Conservation (phyloP, 768 basidiomycete genomes). For the Xerocomellus dryophilus region DNA sequence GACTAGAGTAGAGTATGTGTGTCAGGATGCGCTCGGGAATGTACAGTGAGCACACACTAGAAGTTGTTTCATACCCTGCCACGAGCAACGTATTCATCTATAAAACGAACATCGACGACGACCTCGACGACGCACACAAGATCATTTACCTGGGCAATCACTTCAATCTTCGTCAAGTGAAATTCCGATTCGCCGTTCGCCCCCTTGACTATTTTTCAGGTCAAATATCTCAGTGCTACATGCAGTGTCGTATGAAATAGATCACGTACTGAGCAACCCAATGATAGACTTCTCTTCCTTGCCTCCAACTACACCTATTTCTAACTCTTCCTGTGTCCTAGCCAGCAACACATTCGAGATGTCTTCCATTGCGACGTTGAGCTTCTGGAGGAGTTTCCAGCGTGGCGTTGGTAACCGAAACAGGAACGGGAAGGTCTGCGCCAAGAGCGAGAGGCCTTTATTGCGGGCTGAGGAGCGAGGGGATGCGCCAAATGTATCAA, state of each 20-base stretch:
- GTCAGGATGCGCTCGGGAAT: background rate
- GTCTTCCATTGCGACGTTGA: slow-evolving; percentile 34
- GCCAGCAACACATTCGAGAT: slow-evolving; percentile 41
- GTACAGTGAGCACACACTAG: slow-evolving; percentile 9
- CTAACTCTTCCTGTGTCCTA: slow-evolving; percentile 33
- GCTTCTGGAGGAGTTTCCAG: slow-evolving; percentile 27
- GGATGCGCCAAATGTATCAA: slow-evolving; percentile 35
- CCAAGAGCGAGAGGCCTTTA: slow-evolving; percentile 35
- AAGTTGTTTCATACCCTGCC: slow-evolving; percentile 24
- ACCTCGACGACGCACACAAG: too few species aligned
- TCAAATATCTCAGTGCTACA: background rate
- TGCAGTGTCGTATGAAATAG: slow-evolving; percentile 14
- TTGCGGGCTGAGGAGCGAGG: slow-evolving; percentile 23
- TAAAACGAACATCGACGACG: background rate
- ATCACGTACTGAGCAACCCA: slow-evolving; percentile 20
- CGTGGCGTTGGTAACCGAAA: slow-evolving; percentile 36
- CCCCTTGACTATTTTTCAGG: slow-evolving; percentile 32
- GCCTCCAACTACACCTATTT: slow-evolving; percentile 14
- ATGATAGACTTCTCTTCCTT: slow-evolving; percentile 28
- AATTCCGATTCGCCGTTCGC: slow-evolving; percentile 25
- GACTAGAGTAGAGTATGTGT: slow-evolving; percentile 1
- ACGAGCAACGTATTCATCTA: slow-evolving; percentile 19
- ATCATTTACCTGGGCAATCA: slow-evolving; percentile 24
- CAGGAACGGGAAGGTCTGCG: slow-evolving; percentile 37
- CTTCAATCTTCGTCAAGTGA: slow-evolving; percentile 28